Conservation (phyloP, 495 filamentous ascomycete genomes). For the Wilcoxina mikolae region DNA sequence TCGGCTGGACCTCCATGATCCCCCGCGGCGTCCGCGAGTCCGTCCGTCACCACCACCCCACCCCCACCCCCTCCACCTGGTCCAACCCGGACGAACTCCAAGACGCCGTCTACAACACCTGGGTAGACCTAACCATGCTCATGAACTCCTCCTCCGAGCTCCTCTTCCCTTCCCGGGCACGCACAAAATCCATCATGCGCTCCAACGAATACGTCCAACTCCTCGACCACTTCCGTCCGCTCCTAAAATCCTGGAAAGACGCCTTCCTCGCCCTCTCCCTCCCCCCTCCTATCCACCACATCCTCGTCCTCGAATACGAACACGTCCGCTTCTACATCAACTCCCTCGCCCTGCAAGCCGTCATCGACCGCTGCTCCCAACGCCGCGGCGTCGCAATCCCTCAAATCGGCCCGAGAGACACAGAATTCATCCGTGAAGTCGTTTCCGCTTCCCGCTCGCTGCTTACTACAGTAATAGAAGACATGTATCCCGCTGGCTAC, state of each 20-base stretch:
- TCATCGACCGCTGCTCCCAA: slow-evolving; percentile 74
- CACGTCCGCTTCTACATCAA: slow-evolving; percentile 87
- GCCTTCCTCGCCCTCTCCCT: slow-evolving; percentile 57
- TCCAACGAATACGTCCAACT: slow-evolving; percentile 63
- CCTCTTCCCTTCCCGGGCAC: slow-evolving; percentile 66
- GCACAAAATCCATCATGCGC: slow-evolving; percentile 74
- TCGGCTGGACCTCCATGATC: slow-evolving; percentile 90
- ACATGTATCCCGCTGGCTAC: slow-evolving; percentile 63
- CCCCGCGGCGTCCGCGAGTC: slow-evolving; percentile 39
- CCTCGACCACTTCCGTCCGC: slow-evolving; percentile 66
- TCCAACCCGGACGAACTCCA: slow-evolving; percentile 34
- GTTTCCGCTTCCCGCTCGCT: slow-evolving; percentile 76
- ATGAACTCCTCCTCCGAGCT: slow-evolving; percentile 77
- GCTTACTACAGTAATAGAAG: slow-evolving; percentile 66
- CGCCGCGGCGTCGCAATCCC: slow-evolving; percentile 35
- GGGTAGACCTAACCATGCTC: slow-evolving; percentile 76
- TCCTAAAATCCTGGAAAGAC: slow-evolving; percentile 56
- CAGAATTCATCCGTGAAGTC: slow-evolving; percentile 69
- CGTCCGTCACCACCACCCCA: slow-evolving; percentile 13
- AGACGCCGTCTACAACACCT: slow-evolving; percentile 73
- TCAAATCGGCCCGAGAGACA: slow-evolving; percentile 42
- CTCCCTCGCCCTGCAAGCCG: slow-evolving; percentile 80
- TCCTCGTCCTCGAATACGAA: slow-evolving; percentile 80
- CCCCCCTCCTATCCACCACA: slow-evolving; percentile 60
- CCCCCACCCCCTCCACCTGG: slow-evolving; percentile 13